Conservation (phyloP, 2,329 filamentous ascomycete genomes). For the Pyrenochaeta sp. region DNA sequence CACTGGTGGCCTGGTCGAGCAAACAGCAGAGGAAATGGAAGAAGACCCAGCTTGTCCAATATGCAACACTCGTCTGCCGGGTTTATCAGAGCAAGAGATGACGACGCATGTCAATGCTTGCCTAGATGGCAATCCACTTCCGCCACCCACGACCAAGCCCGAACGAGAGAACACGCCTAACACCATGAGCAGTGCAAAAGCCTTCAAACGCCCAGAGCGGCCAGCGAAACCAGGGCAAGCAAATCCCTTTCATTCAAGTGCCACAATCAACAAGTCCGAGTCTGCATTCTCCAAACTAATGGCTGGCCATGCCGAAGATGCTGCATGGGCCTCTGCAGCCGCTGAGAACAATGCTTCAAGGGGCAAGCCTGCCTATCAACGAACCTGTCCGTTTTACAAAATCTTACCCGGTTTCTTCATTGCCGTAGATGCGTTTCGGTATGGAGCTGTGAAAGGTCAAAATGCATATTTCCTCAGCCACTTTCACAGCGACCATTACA, state of each 20-base stretch:
- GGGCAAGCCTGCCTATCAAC: constrained; percentile 84
- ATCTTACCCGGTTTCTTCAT: constrained; percentile 93
- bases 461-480: constrained; percentile 96
- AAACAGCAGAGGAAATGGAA: constrained; percentile 25
- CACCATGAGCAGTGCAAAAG: constrained; percentile 49
- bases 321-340: constrained; percentile 87
- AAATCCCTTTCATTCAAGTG: constrained; percentile 73
- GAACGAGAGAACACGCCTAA: constrained; percentile 13
- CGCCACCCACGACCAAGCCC: constrained; percentile 53
- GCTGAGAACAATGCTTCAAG: constrained; percentile 78
- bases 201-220: constrained; percentile 70
- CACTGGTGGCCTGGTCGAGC: constrained; percentile 7
- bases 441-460: constrained; percentile 90
- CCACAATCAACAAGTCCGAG: constrained; percentile 39
- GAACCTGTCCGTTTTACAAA: constrained; percentile 98
- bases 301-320: constrained; percentile 88
- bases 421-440: constrained; percentile 94
- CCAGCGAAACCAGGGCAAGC: constrained; percentile 80
- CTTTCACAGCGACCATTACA: constrained; percentile 97
- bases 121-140: constrained; percentile 79
- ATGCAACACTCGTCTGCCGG: constrained; percentile 71
- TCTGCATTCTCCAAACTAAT: constrained; percentile 94
- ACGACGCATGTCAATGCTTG: constrained; percentile 91
- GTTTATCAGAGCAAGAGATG: constrained; percentile 67
- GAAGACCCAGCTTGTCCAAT: constrained; percentile 71